These are phyloP conservation scores for Podosphaera aphanis DNA, from an alignment of 2,329 filamentous ascomycete genomes.

Conservation along the genomic window DNA sequence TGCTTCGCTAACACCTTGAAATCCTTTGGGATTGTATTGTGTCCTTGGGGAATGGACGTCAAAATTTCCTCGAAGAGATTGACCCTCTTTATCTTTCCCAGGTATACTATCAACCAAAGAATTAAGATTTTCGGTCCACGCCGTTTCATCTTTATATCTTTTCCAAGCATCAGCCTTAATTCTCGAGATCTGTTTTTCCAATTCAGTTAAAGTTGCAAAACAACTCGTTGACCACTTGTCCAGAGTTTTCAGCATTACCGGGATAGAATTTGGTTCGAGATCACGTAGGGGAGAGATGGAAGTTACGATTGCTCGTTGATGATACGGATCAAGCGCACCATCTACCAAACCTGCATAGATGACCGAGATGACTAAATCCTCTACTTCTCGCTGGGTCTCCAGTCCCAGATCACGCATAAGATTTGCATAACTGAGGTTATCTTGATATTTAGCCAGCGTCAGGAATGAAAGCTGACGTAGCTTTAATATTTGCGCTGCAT, in stretches of 20 bases:
- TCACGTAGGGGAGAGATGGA: slow-evolving; percentile 73
- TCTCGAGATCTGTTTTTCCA: slow-evolving; percentile 50
- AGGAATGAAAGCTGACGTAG: slow-evolving; percentile 79
- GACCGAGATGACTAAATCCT: slow-evolving; percentile 65
- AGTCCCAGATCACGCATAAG: slow-evolving; percentile 48
- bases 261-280: slow-evolving; percentile 48
- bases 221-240: slow-evolving; percentile 61
- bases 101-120: slow-evolving; percentile 12
- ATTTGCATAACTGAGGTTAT: slow-evolving; percentile 47
- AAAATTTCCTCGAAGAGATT: not conserved
- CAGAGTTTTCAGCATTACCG: slow-evolving; percentile 43
- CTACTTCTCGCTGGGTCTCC: slow-evolving; percentile 42
- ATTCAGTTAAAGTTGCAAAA: slow-evolving; percentile 42
- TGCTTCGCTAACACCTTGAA: slow-evolving; percentile 18
- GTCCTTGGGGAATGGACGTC: not conserved
- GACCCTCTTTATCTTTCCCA: slow-evolving; percentile 20
- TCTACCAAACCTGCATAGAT: slow-evolving; percentile 68
- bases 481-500: slow-evolving; percentile 52
- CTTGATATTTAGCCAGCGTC: slow-evolving; percentile 45
- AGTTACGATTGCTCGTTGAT: slow-evolving; percentile 51
- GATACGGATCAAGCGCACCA: slow-evolving; percentile 61
- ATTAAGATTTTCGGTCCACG: slow-evolving; percentile 13
- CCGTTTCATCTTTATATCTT: slow-evolving; percentile 21
- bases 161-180: slow-evolving; percentile 36
- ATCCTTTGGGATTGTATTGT: not conserved